Conservation (phyloP, 352 stramenopile species). For the Aphanomyces invadans region DNA sequence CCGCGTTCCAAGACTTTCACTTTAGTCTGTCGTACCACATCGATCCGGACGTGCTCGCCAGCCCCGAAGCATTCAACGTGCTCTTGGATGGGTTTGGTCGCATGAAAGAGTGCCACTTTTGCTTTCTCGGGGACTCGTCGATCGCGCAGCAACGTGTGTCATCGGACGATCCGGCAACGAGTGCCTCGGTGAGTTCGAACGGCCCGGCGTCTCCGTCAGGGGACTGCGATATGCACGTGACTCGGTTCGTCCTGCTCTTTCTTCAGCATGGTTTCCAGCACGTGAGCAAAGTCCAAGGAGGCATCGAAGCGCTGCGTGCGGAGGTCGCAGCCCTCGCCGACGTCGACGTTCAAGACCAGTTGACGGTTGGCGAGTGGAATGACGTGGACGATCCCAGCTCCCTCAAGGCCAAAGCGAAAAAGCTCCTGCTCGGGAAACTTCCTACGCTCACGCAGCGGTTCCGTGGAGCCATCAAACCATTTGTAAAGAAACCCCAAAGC, state of each 20-base stretch:
- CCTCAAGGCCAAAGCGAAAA: conserved; percentile 21
- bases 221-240: conserved; percentile 61
- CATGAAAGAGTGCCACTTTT: conserved; percentile 88
- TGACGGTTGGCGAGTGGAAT: conserved; percentile 43
- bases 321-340: conserved; percentile 60
- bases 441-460: conserved; percentile 13
- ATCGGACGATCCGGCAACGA: too few relatives aligned
- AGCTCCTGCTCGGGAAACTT: conserved; percentile 10
- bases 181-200: too few relatives aligned
- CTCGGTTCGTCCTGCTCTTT: conserved; percentile 76
- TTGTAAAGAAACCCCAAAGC: not conserved
- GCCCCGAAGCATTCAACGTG: conserved; percentile 57
- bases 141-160: too few relatives aligned
- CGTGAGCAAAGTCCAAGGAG: conserved; percentile 72
- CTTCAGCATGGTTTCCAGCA: conserved; percentile 81
- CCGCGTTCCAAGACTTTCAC: conserved; percentile 72
- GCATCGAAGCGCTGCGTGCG: conserved; percentile 72
- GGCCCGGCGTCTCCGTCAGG: too few relatives aligned
- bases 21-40: conserved; percentile 83
- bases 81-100: conserved; percentile 71
- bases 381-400: conserved; percentile 4
- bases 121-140: conserved; percentile 61
- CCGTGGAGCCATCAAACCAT: not conserved
- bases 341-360: conserved; percentile 53
- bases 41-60: conserved; percentile 63